Evolutionary conservation across 2,329 filamentous ascomycete species (phyloP), one percentile per base, ranked within the genome.

Genomic region (Berkeleyomyces rouxiae): DNA sequence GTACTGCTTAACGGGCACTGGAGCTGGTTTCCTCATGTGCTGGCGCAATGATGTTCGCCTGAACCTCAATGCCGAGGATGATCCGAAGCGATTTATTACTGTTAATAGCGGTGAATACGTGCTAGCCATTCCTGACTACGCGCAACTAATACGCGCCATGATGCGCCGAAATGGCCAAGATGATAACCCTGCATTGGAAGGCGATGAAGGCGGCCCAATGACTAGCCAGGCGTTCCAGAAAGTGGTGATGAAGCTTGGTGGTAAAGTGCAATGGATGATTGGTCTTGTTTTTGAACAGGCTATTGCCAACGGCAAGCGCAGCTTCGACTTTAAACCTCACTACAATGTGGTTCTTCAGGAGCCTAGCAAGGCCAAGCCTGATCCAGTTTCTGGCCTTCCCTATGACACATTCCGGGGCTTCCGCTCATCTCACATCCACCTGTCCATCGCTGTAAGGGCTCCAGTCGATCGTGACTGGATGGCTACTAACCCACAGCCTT

Each of bases 351-450:
- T 95, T 1, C 78, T 97, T 51, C 93, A 88, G 70, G 85, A 91
- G 67, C 90, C 92, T 0, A 79, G 85, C 58, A 84, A 85, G 71
- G 85, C 89, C 13, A 85, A 85, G 68, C 70, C 81, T 16, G 80
- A 79, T 60, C 31, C 57, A 13, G 73, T 78, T 66, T 76, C 76
- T 59, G 73, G 74, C 16, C 67, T 75, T 59, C 77, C 79, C 3
- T 97, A 97, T 68, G 93, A 99, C 74, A 92, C 93, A n/a, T 95
- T 93, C 77, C 82, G 83, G 66, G 92, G 90, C n/a, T 99, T 99
- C 76, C 84, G 95, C 68, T 99, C 93, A 73, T 84, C 96, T 63
- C 88, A 97, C 70, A 96, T 99, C 44, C 93, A 99, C 72, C 81
- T 99, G 70, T 99, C 95, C 0, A 83, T 99, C 66, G 90, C 90